Percentiles rank a stretch among this genome's conserved stretches.
Conservation (phyloP, 192 early-diverging fungal genomes). For the Entophlyctis helioformis region DNA sequence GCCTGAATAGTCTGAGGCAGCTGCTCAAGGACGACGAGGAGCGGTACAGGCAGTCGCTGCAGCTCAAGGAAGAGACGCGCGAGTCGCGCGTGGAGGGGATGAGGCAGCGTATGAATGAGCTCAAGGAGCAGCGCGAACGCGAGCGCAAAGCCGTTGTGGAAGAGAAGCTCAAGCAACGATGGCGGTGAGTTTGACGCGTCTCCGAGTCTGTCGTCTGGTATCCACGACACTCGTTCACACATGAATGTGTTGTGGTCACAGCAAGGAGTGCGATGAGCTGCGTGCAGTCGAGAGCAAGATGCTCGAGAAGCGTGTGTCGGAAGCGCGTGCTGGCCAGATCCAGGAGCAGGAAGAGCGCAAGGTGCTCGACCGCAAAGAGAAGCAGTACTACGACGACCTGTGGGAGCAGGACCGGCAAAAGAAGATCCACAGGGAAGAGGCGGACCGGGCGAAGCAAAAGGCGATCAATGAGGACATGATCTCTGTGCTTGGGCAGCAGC, state of each 20-base stretch:
- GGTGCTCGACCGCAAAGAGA: conserved; percentile 17
- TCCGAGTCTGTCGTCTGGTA: not conserved
- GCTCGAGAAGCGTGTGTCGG: conserved; percentile 21
- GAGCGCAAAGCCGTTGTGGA: conserved; percentile 34
- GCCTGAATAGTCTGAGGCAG: conserved; percentile 10
- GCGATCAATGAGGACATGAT: conserved; percentile 23
- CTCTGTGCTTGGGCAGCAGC: conserved; percentile 25
- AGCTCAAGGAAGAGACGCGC: conserved; percentile 15
- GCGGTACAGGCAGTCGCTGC: conserved; percentile 14
- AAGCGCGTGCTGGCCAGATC: conserved; percentile 25
- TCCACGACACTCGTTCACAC: conserved; percentile 1
- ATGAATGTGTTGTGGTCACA: conserved; percentile 1
- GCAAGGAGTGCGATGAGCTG: conserved; percentile 39
- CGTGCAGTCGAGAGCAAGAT: conserved; percentile 27
- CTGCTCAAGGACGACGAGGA: conserved; percentile 21
- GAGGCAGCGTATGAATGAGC: conserved; percentile 22
- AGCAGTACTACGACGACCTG: conserved; percentile 29
- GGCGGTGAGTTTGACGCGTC: conserved; percentile 20
- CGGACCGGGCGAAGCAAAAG: conserved; percentile 11
- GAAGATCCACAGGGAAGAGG: conserved; percentile 35
- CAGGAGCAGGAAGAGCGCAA: conserved; percentile 19
- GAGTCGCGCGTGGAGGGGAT: conserved; percentile 27
- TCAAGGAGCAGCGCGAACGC: conserved; percentile 26
- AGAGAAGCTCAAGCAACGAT: conserved; percentile 32
- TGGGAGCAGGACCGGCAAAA: conserved; percentile 39